Evolutionary conservation across 257 asterid species (phyloP), one percentile per base, ranked within the genome.

Genomic region (Nicotiana tabacum): DNA sequence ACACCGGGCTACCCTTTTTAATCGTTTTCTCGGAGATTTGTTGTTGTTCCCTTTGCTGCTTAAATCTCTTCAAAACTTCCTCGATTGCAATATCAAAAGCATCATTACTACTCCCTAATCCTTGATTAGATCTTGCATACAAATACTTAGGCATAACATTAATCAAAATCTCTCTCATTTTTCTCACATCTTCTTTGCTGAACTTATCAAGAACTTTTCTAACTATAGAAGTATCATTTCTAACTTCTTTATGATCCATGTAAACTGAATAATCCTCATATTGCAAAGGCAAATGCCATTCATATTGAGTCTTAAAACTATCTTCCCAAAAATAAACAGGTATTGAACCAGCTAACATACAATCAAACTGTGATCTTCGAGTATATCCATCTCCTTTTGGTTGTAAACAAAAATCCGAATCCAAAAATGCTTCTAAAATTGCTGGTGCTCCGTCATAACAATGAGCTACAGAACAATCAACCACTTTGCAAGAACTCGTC

Each of bases 271-370:
- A 87, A 0, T 27, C 83, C n/a, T 72, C 78, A 13, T 86, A 77
- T 4, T 74, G 78, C 5, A 15, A 81, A 7, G 86, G 88, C 86
- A 87, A 69, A 65, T 81, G 84, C 90, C 92, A 89, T 16, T 67
- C 65, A 39, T 87, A 89, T 35, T 89, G 92, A 51, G 43, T 56
- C 30, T 86, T 85, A 82, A 83, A 79, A 24, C 86, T 86, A 4
- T 84, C 81, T 7, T 60, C 61, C 92, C 92, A 89, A 56, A 89
- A 89, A 29, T 84, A 89, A 17, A 89, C 90, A 3, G 92, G 92
- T 6, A 89, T 87, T 5, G 90, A 81, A 55, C 91, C 91, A 2
- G 90, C 89, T 76, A 89, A 48, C 91, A 89, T 87, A 83, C 92
- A 89, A 57, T 89, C 92, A 55, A 82, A 89, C 74, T 85, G 82